These are phyloP conservation scores for Fistulifera pelliculosa DNA, from an alignment of 108 stramenopile species.

Conservation along the genomic window DNA sequence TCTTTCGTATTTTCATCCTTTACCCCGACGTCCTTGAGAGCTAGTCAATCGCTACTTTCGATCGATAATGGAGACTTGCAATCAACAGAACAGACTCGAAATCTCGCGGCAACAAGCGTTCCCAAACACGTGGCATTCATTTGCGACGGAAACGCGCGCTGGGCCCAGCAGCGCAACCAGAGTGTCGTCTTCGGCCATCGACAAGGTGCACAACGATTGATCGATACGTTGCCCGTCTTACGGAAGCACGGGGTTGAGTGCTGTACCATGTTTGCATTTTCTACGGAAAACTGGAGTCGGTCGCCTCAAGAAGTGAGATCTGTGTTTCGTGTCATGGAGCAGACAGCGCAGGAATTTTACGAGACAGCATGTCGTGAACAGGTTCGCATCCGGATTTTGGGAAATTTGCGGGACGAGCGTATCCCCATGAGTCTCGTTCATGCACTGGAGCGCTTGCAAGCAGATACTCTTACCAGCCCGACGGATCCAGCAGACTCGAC, in stretches of 20 bases:
- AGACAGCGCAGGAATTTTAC: conserved; percentile 26
- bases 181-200: conserved; percentile 40
- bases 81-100: not conserved
- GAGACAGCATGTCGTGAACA: conserved; percentile 26
- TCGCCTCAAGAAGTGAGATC: conserved; percentile 68
- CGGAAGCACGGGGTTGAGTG: conserved; percentile 28
- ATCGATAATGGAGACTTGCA: no score
- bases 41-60: no score
- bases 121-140: conserved; percentile 71
- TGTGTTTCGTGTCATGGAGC: conserved; percentile 59
- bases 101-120: not conserved
- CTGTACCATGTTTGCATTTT: conserved; percentile 92
- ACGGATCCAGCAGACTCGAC: conserved; percentile 31
- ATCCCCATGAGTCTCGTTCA: conserved; percentile 40
- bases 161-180: conserved; percentile 39
- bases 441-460: conserved; percentile 40
- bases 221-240: conserved; percentile 30
- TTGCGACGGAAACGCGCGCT: conserved; percentile 77
- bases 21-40: no score
- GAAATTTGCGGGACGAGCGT: conserved; percentile 58
- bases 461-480: conserved; percentile 13
- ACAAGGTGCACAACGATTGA: conserved; percentile 46
- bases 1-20: no score
- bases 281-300: conserved; percentile 96
- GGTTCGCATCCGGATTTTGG: conserved; percentile 50